Percentiles rank a stretch among this genome's conserved stretches.
These are phyloP conservation scores for Colletotrichum tropicale DNA, from an alignment of 2,329 filamentous ascomycete species.

Conservation along the genomic window DNA sequence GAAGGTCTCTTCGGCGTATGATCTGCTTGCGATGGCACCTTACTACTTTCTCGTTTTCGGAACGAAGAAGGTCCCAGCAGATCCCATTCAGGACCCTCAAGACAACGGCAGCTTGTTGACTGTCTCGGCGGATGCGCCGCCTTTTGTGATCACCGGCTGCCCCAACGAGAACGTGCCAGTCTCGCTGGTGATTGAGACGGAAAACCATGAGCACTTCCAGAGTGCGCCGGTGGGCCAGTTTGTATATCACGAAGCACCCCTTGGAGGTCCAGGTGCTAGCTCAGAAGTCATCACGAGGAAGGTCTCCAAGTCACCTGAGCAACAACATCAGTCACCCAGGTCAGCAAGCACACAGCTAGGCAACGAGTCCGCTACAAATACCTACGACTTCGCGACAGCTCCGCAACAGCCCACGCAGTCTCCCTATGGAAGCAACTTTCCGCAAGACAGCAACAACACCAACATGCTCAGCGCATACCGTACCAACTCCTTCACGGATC, in stretches of 20 bases:
- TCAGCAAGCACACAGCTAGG: slow-evolving; percentile 30
- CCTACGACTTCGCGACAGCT: slow-evolving; percentile 61
- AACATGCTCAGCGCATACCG: slow-evolving; percentile 63
- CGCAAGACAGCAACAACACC: slow-evolving; percentile 45
- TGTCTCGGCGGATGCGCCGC: slow-evolving; percentile 75
- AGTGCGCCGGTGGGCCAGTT: slow-evolving; percentile 52
- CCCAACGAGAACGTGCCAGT: slow-evolving; percentile 56
- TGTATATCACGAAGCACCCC: slow-evolving; percentile 43
- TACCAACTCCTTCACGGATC: slow-evolving; percentile 54
- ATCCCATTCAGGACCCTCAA: slow-evolving; percentile 65
- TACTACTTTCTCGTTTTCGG: slow-evolving; percentile 77
- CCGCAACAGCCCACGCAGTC: slow-evolving; percentile 34
- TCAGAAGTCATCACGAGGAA: slow-evolving; percentile 46
- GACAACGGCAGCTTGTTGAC: slow-evolving; percentile 69
- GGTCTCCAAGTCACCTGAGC: slow-evolving; percentile 46
- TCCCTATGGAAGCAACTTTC: slow-evolving; percentile 41
- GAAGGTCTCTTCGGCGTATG: slow-evolving; percentile 76
- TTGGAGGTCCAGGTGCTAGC: slow-evolving; percentile 34
- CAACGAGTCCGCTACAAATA: slow-evolving; percentile 54
- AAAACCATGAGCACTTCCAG: slow-evolving; percentile 58
- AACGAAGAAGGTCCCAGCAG: slow-evolving; percentile 69
- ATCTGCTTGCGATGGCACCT: slow-evolving; percentile 65
- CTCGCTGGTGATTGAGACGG: slow-evolving; percentile 56
- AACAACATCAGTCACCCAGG: slow-evolving; percentile 42
- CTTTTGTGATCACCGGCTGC: slow-evolving; percentile 55